Evolutionary conservation across 805 yeast genomes (phyloP), one percentile per base, ranked within the genome.

Genomic region (Ogataea pignaliae): DNA sequence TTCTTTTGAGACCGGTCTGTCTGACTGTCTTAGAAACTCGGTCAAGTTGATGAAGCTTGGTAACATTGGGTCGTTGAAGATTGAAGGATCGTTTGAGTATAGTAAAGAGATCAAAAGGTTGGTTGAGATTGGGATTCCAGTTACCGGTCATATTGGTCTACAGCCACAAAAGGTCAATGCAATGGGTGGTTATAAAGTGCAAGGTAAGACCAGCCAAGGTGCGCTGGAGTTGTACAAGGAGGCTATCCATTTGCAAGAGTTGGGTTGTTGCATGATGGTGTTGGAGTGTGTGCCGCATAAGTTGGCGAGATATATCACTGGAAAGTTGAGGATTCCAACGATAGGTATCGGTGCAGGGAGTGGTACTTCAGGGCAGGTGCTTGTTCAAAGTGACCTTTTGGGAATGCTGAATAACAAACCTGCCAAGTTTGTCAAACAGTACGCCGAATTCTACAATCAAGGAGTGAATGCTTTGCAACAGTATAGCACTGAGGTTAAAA

Each of bases 331-430:
- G 1, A 71, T 91, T 1, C 97, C 98, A 0, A 86, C 95, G 1
- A 89, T 91, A 52, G 99, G 99, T 3, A 91, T 91, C 39, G 99
- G 99, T 4, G 97, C 98, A 0, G 98, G 99, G 0, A 77, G 80
- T 17, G 67, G 68, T 9, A 83, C 91, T 9, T 78, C 86, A 31
- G 98, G 96, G 0, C 98, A 93, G 63, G 96, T 91, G 1, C 71
- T 91, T 33, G 99, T 91, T 0, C 81, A 85, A 62, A 78, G 87
- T 3, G 99, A 91, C 60, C 57, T 87, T 65, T 67, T 91, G 29
- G 97, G 97, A 1, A 78, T 83, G 86, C 69, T 71, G 40, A 79
- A 79, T 36, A 73, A 74, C 0, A 70, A 66, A 37, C 59, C 64
- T 17, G 85, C 86, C 2, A 86, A 85, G 59, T 90, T 93, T 64